Base-by-base conservation (phyloP, 805 yeast species). In the Suhomyces tanzawaensis region DNA sequence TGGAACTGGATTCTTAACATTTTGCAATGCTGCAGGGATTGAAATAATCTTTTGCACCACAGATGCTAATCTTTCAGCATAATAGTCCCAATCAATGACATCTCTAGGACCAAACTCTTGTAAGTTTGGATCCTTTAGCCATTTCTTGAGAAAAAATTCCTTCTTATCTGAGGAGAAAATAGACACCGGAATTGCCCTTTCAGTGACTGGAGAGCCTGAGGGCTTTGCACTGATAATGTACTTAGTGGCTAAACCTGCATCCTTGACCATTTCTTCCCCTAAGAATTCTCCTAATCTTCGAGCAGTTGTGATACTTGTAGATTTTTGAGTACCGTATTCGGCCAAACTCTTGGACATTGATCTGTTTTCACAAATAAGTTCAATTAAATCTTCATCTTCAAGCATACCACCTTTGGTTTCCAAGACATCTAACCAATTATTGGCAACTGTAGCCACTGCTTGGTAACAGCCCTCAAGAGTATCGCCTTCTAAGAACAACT, bases 261-360 rank as follows among this genome's bases (percentile, higher is more conserved):
- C 98, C 52, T 88, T 90, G 3, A 89, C 95, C 95, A 91, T 91
- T 49, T 89, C 96, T 46, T 83, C 89, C 11, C 99, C 99, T 48
- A 93, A 71, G 57, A 93, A 91, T 50, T 93, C 97, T 41, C 96
- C 96, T 37, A 93, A 68, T 52, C 99, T 74, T 47, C 75, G 80
- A 0, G 99, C 99, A 1, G 99, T 93, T 0, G 98, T 89, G 46
- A 95, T 91, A 0, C 98, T 87, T 0, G 98, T 88, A 0, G 96
- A 87, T 55, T 95, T 93, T 56, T 88, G 96, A 19, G 74, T 76
- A 7, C 81, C 97, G 53, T 93, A 93, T 55, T 91, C 98, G 13
- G 77, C 85, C 47, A 93, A 69, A 19, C 95, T 79, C 55, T 88
- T 91, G 26, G 96, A 85, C 98, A 93, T 91, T 57, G 87, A 81